Conservation (phyloP, 176 grass and related monocot species). For the Oryza rufipogon region DNA sequence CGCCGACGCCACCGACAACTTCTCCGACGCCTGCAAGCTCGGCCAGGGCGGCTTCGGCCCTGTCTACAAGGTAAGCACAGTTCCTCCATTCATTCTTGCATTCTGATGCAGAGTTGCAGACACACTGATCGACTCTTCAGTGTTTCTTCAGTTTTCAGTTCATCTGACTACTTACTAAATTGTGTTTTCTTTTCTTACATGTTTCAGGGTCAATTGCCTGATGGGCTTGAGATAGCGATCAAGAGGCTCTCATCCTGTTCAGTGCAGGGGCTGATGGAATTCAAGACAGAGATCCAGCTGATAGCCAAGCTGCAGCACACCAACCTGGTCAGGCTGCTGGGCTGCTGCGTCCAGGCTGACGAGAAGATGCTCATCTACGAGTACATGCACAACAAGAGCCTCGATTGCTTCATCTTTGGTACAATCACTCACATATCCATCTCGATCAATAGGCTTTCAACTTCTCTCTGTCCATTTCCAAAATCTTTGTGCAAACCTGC, state of each 20-base stretch:
- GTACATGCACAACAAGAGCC: conserved; percentile 74
- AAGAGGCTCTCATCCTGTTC: conserved; percentile 57
- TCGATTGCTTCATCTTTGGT: conserved; percentile 76
- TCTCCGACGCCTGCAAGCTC: conserved; percentile 52
- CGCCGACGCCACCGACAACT: conserved; percentile 47
- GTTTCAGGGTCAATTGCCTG: conserved; percentile 48
- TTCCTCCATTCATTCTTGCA: too few relatives aligned
- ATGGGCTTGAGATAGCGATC: conserved; percentile 49
- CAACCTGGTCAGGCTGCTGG: conserved; percentile 64
- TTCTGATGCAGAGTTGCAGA: neutral
- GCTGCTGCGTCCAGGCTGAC: conserved; percentile 58
- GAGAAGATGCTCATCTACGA: conserved; percentile 86
- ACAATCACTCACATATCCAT: neutral
- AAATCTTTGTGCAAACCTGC: neutral
- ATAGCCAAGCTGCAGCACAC: conserved; percentile 78
- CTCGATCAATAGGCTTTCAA: too few relatives aligned
- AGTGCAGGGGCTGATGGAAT: conserved; percentile 60
- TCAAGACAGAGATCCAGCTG: conserved; percentile 68
- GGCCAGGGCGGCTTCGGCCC: conserved; percentile 67
- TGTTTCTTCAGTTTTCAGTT: neutral
- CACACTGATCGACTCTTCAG: neutral
- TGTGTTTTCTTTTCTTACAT: neutral
- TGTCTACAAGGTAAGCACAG: conserved; percentile 53
- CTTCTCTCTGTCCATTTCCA: neutral
- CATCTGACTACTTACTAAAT: neutral